phyloP scores from a whole-genome alignment of 2,329 filamentous ascomycete genomes.

The Phaeosphaeria sp. region DNA sequence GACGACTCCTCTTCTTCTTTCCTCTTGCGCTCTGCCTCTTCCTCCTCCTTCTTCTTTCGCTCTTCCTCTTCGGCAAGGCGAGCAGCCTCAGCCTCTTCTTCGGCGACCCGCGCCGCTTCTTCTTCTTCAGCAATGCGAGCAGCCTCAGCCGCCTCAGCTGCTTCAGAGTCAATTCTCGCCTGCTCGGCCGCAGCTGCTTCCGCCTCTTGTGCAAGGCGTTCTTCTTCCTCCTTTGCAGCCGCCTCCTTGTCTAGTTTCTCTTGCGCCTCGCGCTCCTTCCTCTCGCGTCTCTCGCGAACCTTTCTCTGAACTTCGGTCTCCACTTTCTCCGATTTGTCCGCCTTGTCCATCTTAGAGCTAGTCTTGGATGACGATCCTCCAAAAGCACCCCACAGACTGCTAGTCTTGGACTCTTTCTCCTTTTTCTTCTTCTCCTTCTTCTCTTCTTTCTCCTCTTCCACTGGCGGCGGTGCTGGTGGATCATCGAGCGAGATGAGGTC shows the following conservation, averaged over 20 bases:
- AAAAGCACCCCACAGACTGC: not conserved
- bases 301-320: constrained; percentile 47
- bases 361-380: not conserved
- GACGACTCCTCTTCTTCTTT: constrained; percentile 23
- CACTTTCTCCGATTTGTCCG: constrained; percentile 30
- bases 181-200: constrained; percentile 24
- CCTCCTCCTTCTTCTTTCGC: constrained; percentile 25
- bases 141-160: constrained; percentile 28
- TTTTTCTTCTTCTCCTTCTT: constrained; percentile 16
- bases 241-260: constrained; percentile 44
- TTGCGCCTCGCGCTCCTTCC: constrained; percentile 34
- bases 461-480: constrained; percentile 19
- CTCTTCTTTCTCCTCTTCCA: constrained; percentile 33
- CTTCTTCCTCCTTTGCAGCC: constrained; percentile 49
- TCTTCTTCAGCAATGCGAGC: constrained; percentile 35
- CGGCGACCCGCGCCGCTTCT: constrained; percentile 4
- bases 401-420: not conserved
- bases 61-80: constrained; percentile 35
- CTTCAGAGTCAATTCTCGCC: constrained; percentile 26
- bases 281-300: constrained; percentile 33
- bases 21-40: constrained; percentile 21
- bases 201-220: constrained; percentile 30
- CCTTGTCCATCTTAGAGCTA: not conserved
- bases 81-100: constrained; percentile 19
- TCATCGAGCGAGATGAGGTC: constrained; percentile 43